Conservation (phyloP, 768 basidiomycete genomes). For the Astraeus odoratus region DNA sequence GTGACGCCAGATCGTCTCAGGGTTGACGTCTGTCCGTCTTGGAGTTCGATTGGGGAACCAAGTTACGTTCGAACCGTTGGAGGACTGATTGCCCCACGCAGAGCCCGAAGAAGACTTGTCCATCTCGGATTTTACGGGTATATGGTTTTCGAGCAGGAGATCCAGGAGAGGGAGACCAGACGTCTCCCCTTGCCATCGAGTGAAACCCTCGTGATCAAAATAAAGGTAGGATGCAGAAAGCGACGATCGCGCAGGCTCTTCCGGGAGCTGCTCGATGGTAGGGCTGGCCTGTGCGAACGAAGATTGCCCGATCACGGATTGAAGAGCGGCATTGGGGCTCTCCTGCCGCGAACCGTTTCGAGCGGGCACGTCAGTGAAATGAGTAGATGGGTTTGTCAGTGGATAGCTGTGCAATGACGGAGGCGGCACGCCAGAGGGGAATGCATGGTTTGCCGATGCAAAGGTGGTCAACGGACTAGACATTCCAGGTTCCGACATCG, state of each 20-base stretch:
- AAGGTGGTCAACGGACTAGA: constrained; percentile 32
- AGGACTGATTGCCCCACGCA: constrained; percentile 25
- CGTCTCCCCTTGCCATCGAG: constrained; percentile 88
- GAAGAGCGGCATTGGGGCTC: constrained; percentile 38
- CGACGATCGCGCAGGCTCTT: constrained; percentile 57
- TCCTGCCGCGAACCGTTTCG: constrained; percentile 39
- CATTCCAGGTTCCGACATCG: constrained; percentile 27
- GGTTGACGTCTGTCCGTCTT: constrained; percentile 71
- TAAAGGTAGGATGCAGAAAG: constrained; percentile 78
- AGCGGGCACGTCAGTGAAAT: constrained; percentile 49
- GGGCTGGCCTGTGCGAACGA: constrained; percentile 18
- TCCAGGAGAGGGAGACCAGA: constrained; percentile 88
- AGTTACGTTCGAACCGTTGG: constrained; percentile 35
- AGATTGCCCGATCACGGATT: constrained; percentile 33
- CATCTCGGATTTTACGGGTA: constrained; percentile 32
- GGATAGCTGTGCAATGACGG: constrained; percentile 73
- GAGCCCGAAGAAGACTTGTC: constrained; percentile 20
- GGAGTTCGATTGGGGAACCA: constrained; percentile 85
- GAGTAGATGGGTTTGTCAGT: constrained; percentile 73
- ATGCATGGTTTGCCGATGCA: constrained; percentile 33
- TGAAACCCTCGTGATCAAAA: constrained; percentile 82
- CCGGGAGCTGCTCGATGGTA: constrained; percentile 39
- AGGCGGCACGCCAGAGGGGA: constrained; percentile 61
- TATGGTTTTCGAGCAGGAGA: constrained; percentile 68
- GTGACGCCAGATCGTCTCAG: constrained; percentile 80